These are phyloP conservation scores for Didymosphaeria variabile DNA, from an alignment of 2,329 filamentous ascomycete genomes.

Conservation along the genomic window DNA sequence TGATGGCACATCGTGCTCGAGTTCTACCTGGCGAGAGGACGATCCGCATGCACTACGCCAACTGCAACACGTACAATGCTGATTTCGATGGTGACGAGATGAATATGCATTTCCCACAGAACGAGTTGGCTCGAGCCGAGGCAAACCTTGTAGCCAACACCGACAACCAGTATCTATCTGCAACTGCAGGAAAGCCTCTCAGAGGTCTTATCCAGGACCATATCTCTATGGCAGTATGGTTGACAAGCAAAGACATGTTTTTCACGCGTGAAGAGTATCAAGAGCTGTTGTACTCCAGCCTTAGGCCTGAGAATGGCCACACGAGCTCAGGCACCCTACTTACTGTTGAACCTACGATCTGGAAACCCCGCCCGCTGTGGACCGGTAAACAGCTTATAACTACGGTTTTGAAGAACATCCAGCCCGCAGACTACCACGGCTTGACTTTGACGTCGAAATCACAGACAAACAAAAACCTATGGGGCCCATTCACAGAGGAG, in stretches of 20 bases:
- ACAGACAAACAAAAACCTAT: conserved; percentile 79
- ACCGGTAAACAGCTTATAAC: conserved; percentile 97
- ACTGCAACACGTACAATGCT: conserved; percentile 99
- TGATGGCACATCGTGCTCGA: conserved; percentile 95
- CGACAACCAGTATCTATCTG: conserved; percentile 95
- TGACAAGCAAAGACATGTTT: conserved; percentile 91
- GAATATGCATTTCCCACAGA: conserved; percentile 99
- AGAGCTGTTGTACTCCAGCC: conserved; percentile 87
- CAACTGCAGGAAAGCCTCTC: conserved; percentile 90
- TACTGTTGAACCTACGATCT: conserved; percentile 79
- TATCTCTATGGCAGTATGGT: conserved; percentile 89
- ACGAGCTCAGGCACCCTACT: conserved; percentile 84
- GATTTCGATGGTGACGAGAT: conserved; percentile 99
- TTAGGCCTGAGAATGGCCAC: conserved; percentile 90
- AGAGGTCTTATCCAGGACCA: conserved; percentile 98
- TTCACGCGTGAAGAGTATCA: conserved; percentile 90
- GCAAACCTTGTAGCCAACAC: conserved; percentile 94
- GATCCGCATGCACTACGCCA: conserved; percentile 99
- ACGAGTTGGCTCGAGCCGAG: conserved; percentile 91
- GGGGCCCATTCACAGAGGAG: conserved; percentile 80
- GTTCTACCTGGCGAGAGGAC: conserved; percentile 95
- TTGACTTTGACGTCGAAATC: conserved; percentile 83
- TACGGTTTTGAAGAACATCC: conserved; percentile 91
- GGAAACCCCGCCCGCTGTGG: conserved; percentile 85
- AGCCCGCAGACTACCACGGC: conserved; percentile 76